These are phyloP conservation scores for Zalaria obscura DNA, from an alignment of 2,329 filamentous ascomycete species.

Conservation along the genomic window DNA sequence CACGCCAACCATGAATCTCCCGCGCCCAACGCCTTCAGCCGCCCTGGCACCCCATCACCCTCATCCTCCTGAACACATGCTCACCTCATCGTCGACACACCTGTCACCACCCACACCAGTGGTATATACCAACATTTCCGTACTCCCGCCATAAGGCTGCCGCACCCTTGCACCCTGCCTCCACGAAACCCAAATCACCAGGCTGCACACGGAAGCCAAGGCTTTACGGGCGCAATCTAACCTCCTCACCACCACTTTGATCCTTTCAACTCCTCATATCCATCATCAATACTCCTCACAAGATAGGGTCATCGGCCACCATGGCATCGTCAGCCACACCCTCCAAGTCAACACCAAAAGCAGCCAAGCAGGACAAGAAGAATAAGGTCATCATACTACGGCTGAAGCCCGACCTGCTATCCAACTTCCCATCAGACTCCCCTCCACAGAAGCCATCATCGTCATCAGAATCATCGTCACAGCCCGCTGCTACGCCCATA, in stretches of 20 bases:
- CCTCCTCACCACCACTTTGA: slow-evolving; percentile 1
- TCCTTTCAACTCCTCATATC: slow-evolving; percentile 9
- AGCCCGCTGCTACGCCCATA: slow-evolving; percentile 19
- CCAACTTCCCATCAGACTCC: slow-evolving; percentile 17
- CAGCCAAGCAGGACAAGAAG: slow-evolving; percentile 14
- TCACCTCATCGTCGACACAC: too few species aligned
- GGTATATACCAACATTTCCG: too few species aligned
- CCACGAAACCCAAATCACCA: too few species aligned
- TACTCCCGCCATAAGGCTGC: too few species aligned
- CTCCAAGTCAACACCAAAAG: slow-evolving; percentile 4
- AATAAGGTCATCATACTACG: slow-evolving; percentile 14
- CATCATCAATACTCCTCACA: slow-evolving; percentile 3
- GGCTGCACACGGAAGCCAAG: background rate
- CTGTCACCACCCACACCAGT: too few species aligned
- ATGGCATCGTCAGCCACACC: slow-evolving; percentile 4
- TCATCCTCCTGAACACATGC: too few species aligned
- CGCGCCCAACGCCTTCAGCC: too few species aligned
- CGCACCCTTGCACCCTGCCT: too few species aligned
- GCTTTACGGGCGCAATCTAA: slow-evolving; percentile 7
- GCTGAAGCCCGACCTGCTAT: slow-evolving; percentile 12
- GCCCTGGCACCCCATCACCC: too few species aligned
- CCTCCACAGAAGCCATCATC: slow-evolving; percentile 10
- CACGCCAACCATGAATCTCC: too few species aligned
- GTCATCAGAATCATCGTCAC: slow-evolving; percentile 17
- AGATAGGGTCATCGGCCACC: slow-evolving; percentile 6